Conservation (phyloP, 2,329 filamentous ascomycete genomes). For the Microcyclospora tardicrescens region DNA sequence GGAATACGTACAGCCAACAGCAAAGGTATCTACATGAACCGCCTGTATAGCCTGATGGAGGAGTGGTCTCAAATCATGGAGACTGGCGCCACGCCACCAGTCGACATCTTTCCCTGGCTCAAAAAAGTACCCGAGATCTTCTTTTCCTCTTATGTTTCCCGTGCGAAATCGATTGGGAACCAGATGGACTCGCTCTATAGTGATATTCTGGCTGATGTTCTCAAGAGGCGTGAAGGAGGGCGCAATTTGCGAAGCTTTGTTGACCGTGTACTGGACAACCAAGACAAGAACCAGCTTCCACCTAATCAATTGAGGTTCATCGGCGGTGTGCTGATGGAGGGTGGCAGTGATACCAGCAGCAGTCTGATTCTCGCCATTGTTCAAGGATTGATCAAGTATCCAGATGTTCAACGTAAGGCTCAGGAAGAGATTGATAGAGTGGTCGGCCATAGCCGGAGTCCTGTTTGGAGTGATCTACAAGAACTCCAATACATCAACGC, state of each 20-base stretch:
- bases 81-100: constrained; percentile 36
- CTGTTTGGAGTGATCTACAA: constrained; percentile 16
- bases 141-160: constrained; percentile 28
- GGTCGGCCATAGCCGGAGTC: constrained; percentile 18
- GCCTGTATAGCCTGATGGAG: constrained; percentile 31
- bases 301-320: constrained; percentile 27
- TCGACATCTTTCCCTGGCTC: constrained; percentile 36
- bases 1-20: constrained; percentile 12
- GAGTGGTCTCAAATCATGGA: constrained; percentile 34
- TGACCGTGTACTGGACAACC: constrained; percentile 28
- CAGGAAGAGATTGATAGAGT: constrained; percentile 21
- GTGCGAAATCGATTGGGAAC: constrained; percentile 25
- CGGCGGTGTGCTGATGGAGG: constrained; percentile 18
- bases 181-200: constrained; percentile 32
- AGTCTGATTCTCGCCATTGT: constrained; percentile 17
- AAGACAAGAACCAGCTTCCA: constrained; percentile 11
- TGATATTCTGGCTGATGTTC: constrained; percentile 24
- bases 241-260: constrained; percentile 24
- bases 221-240: constrained; percentile 9
- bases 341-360: constrained; percentile 12
- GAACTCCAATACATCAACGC: constrained; percentile 21
- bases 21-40: too few relatives aligned
- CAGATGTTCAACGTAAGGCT: constrained; percentile 19
- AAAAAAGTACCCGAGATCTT: constrained; percentile 30
- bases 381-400: constrained; percentile 18